Percentiles rank a stretch among this genome's conserved stretches.
Conservation (phyloP, 2,329 filamentous ascomycete species). For the Periconia digitata region DNA sequence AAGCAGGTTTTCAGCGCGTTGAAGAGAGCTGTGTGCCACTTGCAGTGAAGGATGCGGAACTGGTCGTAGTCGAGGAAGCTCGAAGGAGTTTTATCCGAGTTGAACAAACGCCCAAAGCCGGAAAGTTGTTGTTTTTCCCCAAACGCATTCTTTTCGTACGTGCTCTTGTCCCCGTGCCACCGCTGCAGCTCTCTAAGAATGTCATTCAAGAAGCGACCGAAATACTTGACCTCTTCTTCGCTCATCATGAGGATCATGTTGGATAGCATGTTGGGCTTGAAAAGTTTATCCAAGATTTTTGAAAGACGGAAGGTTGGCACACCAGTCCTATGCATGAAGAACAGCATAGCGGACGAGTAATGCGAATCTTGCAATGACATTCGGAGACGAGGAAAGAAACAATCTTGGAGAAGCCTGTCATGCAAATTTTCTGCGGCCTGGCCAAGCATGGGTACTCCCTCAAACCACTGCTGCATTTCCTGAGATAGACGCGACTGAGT, state of each 20-base stretch:
- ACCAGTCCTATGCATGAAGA: conserved; percentile 81
- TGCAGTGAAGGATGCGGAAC: conserved; percentile 81
- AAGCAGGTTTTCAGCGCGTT: conserved; percentile 80
- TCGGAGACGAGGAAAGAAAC: conserved; percentile 83
- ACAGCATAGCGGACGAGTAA: conserved; percentile 83
- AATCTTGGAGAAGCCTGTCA: conserved; percentile 81
- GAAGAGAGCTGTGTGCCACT: conserved; percentile 85
- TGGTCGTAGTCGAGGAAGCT: conserved; percentile 79
- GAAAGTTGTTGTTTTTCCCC: conserved; percentile 66
- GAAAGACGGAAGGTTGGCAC: conserved; percentile 85
- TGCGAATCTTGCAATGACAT: conserved; percentile 86
- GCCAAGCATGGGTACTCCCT: conserved; percentile 60
- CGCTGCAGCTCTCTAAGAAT: conserved; percentile 75
- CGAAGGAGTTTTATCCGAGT: conserved; percentile 69
- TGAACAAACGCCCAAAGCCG: conserved; percentile 77
- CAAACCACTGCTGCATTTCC: conserved; percentile 80
- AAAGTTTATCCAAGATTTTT: conserved; percentile 79
- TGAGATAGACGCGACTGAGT: conserved; percentile 64
- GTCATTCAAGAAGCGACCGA: conserved; percentile 88
- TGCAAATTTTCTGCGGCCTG: conserved; percentile 63
- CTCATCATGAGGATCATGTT: conserved; percentile 87
- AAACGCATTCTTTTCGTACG: conserved; percentile 81
- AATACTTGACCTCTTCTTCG: conserved; percentile 84
- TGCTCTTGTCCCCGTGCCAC: conserved; percentile 78
- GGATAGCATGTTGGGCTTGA: conserved; percentile 78